Evolutionary conservation across 2,329 filamentous ascomycete species (phyloP).

Genomic region (Tothia fuscella): DNA sequence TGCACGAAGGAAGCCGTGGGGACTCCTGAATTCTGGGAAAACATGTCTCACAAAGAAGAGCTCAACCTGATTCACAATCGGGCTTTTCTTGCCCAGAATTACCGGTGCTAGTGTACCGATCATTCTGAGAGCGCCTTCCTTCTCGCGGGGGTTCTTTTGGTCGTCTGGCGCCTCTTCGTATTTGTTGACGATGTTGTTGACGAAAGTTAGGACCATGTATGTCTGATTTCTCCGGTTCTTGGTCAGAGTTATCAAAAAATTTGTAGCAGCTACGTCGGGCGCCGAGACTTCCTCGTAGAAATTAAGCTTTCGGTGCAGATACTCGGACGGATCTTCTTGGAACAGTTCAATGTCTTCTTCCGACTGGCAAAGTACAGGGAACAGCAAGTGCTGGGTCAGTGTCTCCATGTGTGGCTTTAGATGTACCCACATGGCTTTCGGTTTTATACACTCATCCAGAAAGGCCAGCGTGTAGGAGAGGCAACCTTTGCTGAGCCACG

Average conservation of each 20-base stretch:
- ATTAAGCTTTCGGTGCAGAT: slow-evolving; percentile 92
- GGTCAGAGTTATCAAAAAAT: slow-evolving; percentile 89
- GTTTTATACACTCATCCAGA: slow-evolving; percentile 92
- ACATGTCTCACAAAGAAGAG: slow-evolving; percentile 98
- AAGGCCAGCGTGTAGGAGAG: slow-evolving; percentile 90
- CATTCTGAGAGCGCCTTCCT: slow-evolving; percentile 94
- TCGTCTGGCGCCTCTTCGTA: slow-evolving; percentile 77
- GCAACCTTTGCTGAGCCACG: slow-evolving; percentile 90
- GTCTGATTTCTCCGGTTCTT: slow-evolving; percentile 93
- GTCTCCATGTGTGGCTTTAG: slow-evolving; percentile 89
- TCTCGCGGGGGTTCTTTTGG: slow-evolving; percentile 87
- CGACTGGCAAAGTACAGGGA: slow-evolving; percentile 86
- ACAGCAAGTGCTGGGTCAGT: slow-evolving; percentile 86
- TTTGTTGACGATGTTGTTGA: slow-evolving; percentile 87
- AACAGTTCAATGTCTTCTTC: slow-evolving; percentile 91
- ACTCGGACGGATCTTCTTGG: slow-evolving; percentile 87
- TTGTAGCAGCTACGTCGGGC: slow-evolving; percentile 89
- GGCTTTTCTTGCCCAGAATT: slow-evolving; percentile 94
- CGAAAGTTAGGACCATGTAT: slow-evolving; percentile 85
- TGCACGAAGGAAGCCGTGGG: slow-evolving; percentile 82
- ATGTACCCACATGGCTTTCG: slow-evolving; percentile 92
- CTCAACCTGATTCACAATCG: slow-evolving; percentile 93
- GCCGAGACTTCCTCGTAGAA: slow-evolving; percentile 96
- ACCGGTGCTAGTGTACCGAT: slow-evolving; percentile 91
- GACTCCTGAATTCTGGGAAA: slow-evolving; percentile 92